Percentiles rank a stretch among this genome's conserved stretches.
Conservation (phyloP, 768 basidiomycete genomes). For the Mycena rebaudengoi region DNA sequence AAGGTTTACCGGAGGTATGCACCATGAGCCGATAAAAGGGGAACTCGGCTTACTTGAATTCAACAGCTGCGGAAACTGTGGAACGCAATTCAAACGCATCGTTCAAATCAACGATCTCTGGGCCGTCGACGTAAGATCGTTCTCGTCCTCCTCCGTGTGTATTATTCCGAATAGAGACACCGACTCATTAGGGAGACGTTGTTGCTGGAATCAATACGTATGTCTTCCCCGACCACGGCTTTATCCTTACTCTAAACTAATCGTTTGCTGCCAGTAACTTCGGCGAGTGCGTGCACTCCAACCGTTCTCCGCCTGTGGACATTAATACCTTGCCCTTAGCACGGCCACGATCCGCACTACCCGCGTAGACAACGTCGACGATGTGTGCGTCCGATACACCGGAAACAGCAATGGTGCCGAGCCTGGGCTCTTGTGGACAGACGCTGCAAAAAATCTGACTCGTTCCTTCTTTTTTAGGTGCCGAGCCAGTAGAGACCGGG, state of each 20-base stretch:
- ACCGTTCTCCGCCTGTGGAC: too few relatives aligned
- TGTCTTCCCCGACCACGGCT: not conserved
- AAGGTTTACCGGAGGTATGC: slow-evolving; percentile 45
- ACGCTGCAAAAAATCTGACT: too few relatives aligned
- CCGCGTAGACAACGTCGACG: slow-evolving; percentile 1
- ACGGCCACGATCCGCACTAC: slow-evolving; percentile 16
- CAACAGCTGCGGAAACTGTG: slow-evolving; percentile 16
- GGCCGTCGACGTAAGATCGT: slow-evolving; percentile 4
- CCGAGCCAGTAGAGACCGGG: slow-evolving; percentile 11
- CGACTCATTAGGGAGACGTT: slow-evolving; percentile 5
- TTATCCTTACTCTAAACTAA: not conserved
- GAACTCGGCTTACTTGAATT: not conserved
- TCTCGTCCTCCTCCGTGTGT: not conserved
- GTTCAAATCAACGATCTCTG: slow-evolving; percentile 20
- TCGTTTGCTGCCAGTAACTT: not conserved
- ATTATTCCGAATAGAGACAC: not conserved
- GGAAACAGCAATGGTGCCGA: slow-evolving; percentile 14
- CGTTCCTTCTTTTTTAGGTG: too few relatives aligned
- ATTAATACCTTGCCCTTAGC: not conserved
- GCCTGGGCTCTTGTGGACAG: too few relatives aligned
- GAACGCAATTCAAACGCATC: slow-evolving; percentile 7
- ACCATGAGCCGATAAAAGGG: not conserved
- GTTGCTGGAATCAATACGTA: slow-evolving; percentile 14
- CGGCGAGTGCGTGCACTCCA: not conserved
- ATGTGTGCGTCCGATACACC: slow-evolving; percentile 15